phyloP scores from a whole-genome alignment of 805 yeast species.

The Saccharomycopsis javanensis region DNA sequence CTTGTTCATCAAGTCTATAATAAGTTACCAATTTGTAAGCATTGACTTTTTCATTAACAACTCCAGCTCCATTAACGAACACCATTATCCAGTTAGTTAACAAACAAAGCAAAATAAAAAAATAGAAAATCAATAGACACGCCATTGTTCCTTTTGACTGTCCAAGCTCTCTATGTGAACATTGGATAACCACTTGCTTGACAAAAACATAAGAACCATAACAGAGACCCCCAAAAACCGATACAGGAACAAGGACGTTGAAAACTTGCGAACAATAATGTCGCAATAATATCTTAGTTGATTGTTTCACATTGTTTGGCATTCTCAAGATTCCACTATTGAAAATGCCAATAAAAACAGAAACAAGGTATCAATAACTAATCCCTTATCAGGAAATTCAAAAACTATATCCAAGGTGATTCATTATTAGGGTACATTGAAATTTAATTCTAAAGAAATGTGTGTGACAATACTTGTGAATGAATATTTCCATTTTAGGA shows the following conservation, averaged over 20 bases:
- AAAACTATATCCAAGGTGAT: too few relatives aligned
- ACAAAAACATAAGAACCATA: constrained; percentile 11
- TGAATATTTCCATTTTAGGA: background rate
- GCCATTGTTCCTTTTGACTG: background rate
- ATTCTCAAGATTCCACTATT: too few relatives aligned
- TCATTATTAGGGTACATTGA: background rate
- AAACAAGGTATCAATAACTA: too few relatives aligned
- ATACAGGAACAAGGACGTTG: constrained; percentile 5
- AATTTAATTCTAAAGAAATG: too few relatives aligned
- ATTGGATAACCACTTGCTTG: background rate
- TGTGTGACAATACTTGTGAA: too few relatives aligned
- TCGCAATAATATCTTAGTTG: background rate
- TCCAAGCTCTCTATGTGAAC: background rate
- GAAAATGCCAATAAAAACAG: too few relatives aligned
- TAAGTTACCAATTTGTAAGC: constrained; percentile 16
- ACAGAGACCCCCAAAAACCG: constrained; percentile 7
- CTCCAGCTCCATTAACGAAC: constrained; percentile 14
- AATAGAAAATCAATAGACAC: constrained; percentile 10
- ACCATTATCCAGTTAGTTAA: constrained; percentile 15
- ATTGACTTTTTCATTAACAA: constrained; percentile 4
- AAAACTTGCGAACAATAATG: background rate
- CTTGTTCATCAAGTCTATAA: constrained; percentile 6
- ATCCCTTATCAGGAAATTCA: background rate
- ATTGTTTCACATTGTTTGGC: too few relatives aligned
- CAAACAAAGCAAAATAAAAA: constrained; percentile 4